phyloP scores from a whole-genome alignment of 768 basidiomycete species.

The Naganishia friedmannii region DNA sequence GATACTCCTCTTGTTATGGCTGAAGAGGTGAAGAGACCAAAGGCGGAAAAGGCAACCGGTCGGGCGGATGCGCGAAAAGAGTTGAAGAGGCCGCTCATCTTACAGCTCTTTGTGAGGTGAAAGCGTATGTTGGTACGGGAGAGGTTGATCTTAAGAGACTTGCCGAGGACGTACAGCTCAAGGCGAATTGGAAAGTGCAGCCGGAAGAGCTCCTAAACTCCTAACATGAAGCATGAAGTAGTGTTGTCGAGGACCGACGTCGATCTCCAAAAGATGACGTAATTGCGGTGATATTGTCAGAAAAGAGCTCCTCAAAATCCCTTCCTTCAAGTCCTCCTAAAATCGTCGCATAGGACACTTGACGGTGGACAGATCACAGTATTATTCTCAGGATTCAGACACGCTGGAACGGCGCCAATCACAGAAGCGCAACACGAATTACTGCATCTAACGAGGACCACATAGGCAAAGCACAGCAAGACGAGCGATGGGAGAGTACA shows the following conservation, averaged over 20 bases:
- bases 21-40: slow-evolving; percentile 30
- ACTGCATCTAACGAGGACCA: slow-evolving; percentile 22
- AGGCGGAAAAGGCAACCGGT: slow-evolving; percentile 27
- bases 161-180: too few relatives aligned
- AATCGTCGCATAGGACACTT: not conserved
- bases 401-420: not conserved
- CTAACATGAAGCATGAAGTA: too few relatives aligned
- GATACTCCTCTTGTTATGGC: slow-evolving; percentile 28
- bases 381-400: not conserved
- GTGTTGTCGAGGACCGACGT: not conserved
- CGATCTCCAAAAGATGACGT: slow-evolving; percentile 2
- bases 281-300: not conserved
- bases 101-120: not conserved
- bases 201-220: too few relatives aligned
- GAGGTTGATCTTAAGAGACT: too few relatives aligned
- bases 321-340: not conserved
- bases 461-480: slow-evolving; percentile 19
- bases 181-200: too few relatives aligned
- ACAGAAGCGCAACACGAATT: slow-evolving; percentile 6
- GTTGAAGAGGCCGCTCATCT: slow-evolving; percentile 20
- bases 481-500: slow-evolving; percentile 21
- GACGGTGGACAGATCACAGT: not conserved
- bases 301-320: too few relatives aligned
- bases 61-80: slow-evolving; percentile 19
- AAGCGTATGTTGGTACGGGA: not conserved